phyloP scores from a whole-genome alignment of 495 filamentous ascomycete genomes.

The Cryomyces minteri region DNA sequence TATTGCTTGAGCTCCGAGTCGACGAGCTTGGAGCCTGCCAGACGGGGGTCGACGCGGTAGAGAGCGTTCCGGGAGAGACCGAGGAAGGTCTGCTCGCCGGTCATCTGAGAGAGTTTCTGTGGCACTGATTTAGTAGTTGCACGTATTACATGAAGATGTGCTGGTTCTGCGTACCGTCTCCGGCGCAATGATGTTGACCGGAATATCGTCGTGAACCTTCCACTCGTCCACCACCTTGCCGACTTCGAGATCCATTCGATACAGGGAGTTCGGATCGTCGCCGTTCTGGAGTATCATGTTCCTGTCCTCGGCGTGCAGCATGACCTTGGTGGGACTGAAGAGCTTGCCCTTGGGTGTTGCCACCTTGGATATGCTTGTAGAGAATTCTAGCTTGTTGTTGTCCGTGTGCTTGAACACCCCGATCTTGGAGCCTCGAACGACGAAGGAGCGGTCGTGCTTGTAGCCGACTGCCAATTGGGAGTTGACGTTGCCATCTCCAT shows the following conservation, averaged over 20 bases:
- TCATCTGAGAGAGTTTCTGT: constrained; percentile 96
- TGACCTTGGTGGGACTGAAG: constrained; percentile 93
- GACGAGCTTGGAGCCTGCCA: constrained; percentile 81
- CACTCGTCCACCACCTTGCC: constrained; percentile 99
- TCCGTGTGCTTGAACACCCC: constrained; percentile 95
- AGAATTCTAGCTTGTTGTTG: constrained; percentile 86
- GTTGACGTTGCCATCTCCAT: constrained; percentile 68
- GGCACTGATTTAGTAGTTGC: not conserved
- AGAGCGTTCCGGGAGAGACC: constrained; percentile 82
- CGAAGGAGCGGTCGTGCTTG: constrained; percentile 93
- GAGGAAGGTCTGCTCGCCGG: constrained; percentile 81
- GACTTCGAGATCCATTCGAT: constrained; percentile 94
- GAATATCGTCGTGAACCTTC: constrained; percentile 97
- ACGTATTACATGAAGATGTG: constrained; percentile 11
- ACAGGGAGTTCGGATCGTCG: constrained; percentile 77
- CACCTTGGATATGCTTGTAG: constrained; percentile 90
- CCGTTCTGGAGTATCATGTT: constrained; percentile 85
- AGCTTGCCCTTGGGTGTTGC: constrained; percentile 71
- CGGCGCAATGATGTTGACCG: constrained; percentile 74
- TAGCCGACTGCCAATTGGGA: constrained; percentile 95
- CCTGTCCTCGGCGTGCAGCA: constrained; percentile 85
- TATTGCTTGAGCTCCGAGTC: constrained; percentile 90
- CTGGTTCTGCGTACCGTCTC: constrained; percentile 39
- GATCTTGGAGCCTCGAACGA: constrained; percentile 92
- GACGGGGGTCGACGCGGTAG: constrained; percentile 84